Evolutionary conservation across 805 yeast genomes (phyloP).

Genomic region (Cyberlindnera mycetangii): DNA sequence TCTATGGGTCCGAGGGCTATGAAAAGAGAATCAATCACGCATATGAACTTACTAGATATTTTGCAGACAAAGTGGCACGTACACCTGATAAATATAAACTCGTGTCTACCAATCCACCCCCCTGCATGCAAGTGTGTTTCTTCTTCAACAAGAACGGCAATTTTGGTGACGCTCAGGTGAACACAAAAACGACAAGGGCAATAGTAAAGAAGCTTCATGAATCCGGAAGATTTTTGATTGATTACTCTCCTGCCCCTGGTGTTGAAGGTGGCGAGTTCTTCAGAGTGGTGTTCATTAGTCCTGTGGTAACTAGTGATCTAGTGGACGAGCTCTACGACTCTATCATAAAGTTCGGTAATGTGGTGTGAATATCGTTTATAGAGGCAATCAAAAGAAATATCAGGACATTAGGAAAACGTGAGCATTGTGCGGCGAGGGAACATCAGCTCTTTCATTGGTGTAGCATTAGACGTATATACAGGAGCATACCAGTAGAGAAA

Average conservation of each 20-base stretch:
- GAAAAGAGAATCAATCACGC: conserved; percentile 71
- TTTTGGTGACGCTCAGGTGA: conserved; percentile 31
- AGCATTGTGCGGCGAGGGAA: too few species aligned
- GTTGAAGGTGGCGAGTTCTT: conserved; percentile 71
- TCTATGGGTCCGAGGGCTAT: conserved; percentile 70
- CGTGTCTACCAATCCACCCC: conserved; percentile 58
- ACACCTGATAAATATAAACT: conserved; percentile 43
- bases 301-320: conserved; percentile 43
- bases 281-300: conserved; percentile 80
- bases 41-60: conserved; percentile 57
- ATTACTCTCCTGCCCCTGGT: conserved; percentile 70
- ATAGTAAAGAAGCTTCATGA: conserved; percentile 60
- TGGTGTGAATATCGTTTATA: background rate
- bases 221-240: conserved; percentile 67
- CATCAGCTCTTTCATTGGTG: background rate
- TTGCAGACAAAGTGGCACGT: conserved; percentile 42
- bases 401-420: background rate
- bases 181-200: conserved; percentile 55
- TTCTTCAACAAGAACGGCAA: conserved; percentile 52
- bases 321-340: conserved; percentile 43
- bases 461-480: background rate
- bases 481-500: background rate
- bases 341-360: conserved; percentile 36
- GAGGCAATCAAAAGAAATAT: background rate
- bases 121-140: conserved; percentile 83